phyloP scores from a whole-genome alignment of 352 stramenopile species.

The Phytophthora colocasiae region DNA sequence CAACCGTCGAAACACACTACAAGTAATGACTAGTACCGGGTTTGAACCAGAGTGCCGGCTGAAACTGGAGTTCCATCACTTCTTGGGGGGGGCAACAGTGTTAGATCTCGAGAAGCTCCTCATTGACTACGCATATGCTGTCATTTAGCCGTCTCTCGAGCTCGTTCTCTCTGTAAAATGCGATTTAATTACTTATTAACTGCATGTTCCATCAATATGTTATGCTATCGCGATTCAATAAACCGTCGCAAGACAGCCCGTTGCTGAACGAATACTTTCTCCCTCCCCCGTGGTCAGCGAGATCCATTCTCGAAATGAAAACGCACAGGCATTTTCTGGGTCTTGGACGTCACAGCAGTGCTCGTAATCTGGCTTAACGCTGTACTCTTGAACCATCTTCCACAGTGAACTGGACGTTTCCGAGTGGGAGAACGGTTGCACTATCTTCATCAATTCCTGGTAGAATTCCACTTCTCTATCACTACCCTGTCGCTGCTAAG shows the following conservation, averaged over 20 bases:
- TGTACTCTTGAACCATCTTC: background rate
- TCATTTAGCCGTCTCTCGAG: no score
- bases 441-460: background rate
- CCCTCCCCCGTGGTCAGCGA: background rate
- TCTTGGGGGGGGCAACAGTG: no score
- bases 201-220: no score
- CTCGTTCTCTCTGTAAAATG: no score
- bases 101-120: no score
- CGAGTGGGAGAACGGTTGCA: background rate
- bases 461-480: slow-evolving; percentile 9
- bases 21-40: no score
- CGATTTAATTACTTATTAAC: no score
- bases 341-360: background rate
- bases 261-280: background rate
- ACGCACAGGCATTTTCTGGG: background rate
- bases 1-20: no score
- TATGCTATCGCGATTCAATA: no score
- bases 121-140: no score
- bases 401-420: background rate
- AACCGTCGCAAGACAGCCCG: background rate
- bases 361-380: background rate
- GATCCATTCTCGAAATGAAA: background rate
- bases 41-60: no score
- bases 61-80: no score
- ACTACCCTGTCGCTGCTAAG: background rate